These are phyloP conservation scores for Silybum marianum DNA, from an alignment of 129 eudicot species.

Conservation along the genomic window DNA sequence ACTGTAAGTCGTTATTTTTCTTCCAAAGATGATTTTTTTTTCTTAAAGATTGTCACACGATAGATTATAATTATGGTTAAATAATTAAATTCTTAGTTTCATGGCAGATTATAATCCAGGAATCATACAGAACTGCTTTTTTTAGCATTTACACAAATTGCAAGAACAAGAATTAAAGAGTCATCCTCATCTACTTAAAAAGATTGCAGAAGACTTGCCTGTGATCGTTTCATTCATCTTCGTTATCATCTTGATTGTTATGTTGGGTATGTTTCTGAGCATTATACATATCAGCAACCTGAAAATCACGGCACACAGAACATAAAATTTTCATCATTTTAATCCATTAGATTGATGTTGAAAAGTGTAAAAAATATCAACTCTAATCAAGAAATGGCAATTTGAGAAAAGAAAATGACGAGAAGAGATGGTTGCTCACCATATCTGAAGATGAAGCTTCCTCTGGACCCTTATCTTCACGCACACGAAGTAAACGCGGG, in stretches of 20 bases:
- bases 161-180: not conserved
- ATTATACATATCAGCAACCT: conserved; percentile 92
- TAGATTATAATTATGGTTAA: not conserved
- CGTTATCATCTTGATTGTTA: conserved; percentile 55
- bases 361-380: not conserved
- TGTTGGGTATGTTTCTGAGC: conserved; percentile 66
- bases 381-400: not conserved
- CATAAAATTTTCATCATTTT: not conserved
- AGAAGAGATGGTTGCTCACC: conserved; percentile 39
- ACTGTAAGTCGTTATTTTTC: not conserved
- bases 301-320: conserved; percentile 15
- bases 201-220: conserved; percentile 16
- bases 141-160: conserved; percentile 18
- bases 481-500: conserved; percentile 86
- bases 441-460: conserved; percentile 84
- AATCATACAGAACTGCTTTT: conserved; percentile 1
- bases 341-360: not conserved
- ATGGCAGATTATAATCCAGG: not conserved
- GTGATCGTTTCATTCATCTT: conserved; percentile 53
- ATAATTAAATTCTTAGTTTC: not conserved
- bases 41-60: not conserved
- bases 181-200: conserved; percentile 1
- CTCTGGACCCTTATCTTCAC: conserved; percentile 92
- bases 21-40: not conserved
- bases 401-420: not conserved